Conservation (phyloP, 1,284 basidiomycete species). For the Cutaneotrichosporon cavernicola region DNA sequence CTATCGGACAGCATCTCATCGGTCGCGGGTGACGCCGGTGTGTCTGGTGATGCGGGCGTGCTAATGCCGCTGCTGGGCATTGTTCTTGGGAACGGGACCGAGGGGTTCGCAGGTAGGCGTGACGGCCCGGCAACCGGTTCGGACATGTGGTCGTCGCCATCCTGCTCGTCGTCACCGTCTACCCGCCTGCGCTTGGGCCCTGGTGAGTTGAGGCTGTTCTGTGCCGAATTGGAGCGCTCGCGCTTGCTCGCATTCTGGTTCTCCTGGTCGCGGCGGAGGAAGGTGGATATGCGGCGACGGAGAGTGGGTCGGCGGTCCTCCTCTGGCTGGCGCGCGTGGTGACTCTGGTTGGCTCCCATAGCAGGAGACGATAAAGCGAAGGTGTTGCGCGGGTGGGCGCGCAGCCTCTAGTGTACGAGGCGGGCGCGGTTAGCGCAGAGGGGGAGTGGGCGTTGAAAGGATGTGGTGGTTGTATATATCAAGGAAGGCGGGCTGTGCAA, state of each 20-base stretch:
- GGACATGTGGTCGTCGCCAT: background rate
- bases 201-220: constrained; percentile 11
- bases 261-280: constrained; percentile 9
- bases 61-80: constrained; percentile 3
- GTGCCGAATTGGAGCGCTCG: constrained; percentile 22
- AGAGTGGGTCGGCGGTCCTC: constrained; percentile 3
- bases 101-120: background rate
- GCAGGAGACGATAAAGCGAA: background rate
- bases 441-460: background rate
- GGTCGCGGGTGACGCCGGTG: constrained; percentile 18
- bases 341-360: constrained; percentile 39
- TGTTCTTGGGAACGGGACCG: constrained; percentile 5
- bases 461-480: background rate
- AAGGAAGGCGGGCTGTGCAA: background rate
- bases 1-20: constrained; percentile 40
- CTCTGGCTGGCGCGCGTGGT: constrained; percentile 16
- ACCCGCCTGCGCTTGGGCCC: constrained; percentile 20
- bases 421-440: background rate
- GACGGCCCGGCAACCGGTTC: background rate
- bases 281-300: constrained; percentile 18
- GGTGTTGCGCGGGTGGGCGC: background rate
- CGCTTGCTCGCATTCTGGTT: constrained; percentile 15
- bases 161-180: constrained; percentile 12
- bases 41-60: constrained; percentile 3
- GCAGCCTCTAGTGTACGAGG: background rate